These are phyloP conservation scores for Helianthus tuberosus DNA, from an alignment of 129 eudicot genomes.

Conservation along the genomic window DNA sequence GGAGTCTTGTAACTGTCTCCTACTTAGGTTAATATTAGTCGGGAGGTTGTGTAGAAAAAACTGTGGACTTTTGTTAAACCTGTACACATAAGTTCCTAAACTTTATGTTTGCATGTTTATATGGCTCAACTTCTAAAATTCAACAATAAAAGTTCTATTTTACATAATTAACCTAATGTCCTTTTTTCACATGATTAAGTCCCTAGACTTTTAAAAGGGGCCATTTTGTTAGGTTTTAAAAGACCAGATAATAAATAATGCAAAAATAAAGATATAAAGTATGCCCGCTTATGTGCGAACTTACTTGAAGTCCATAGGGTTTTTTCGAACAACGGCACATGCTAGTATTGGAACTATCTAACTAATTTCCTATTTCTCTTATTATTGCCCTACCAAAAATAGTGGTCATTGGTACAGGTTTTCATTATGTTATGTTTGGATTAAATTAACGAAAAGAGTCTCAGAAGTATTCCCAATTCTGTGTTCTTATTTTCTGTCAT, in stretches of 20 bases:
- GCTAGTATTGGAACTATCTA: background rate
- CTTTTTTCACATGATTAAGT: no score
- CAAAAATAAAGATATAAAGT: background rate
- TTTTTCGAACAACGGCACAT: background rate
- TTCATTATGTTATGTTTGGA: background rate
- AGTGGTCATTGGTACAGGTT: background rate
- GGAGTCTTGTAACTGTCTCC: no score
- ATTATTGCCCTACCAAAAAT: background rate
- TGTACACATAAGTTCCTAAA: background rate
- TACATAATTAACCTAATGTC: no score
- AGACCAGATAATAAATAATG: background rate
- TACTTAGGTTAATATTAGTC: background rate
- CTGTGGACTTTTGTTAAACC: background rate
- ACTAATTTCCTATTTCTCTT: background rate
- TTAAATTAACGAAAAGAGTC: background rate
- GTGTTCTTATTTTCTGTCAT: background rate
- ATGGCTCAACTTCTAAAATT: background rate
- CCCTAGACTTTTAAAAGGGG: background rate
- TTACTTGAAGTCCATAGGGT: background rate
- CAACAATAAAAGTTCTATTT: background rate
- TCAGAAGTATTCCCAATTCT: background rate
- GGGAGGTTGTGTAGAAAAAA: background rate
- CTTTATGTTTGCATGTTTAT: slow-evolving; percentile 1
- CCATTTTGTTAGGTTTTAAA: background rate
- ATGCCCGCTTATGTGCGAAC: background rate